Conservation (phyloP, 768 basidiomycete species). For the Podaxis sp. region DNA sequence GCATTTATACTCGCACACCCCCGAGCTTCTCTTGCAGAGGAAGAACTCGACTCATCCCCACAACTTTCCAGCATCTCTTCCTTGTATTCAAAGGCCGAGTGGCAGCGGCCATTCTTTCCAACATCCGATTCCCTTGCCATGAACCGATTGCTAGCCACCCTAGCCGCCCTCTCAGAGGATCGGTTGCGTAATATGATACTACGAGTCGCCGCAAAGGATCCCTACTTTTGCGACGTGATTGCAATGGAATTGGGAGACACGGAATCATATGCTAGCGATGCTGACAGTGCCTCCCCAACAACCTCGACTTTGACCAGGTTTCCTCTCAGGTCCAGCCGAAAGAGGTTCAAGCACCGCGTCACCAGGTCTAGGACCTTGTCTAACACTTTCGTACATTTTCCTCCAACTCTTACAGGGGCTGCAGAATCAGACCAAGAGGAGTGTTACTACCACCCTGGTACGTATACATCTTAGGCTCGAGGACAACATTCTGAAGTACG, state of each 20-base stretch:
- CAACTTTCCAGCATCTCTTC: conserved; percentile 23
- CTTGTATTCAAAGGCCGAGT: conserved; percentile 18
- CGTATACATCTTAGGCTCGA: conserved; percentile 5
- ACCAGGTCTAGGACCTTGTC: background rate
- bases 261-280: conserved; percentile 3
- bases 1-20: conserved; percentile 3
- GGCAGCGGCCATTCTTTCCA: conserved; percentile 13
- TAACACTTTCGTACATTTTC: conserved; percentile 3
- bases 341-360: conserved; percentile 10
- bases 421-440: conserved; percentile 7
- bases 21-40: conserved; percentile 8
- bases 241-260: conserved; percentile 28
- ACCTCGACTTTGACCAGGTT: conserved; percentile 13
- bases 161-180: conserved; percentile 31
- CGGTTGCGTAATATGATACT: conserved; percentile 35
- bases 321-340: conserved; percentile 13
- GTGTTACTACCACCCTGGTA: conserved; percentile 35
- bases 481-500: background rate
- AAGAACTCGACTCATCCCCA: conserved; percentile 20
- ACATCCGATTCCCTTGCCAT: conserved; percentile 10
- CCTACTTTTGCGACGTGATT: conserved; percentile 33
- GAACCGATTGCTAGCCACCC: conserved; percentile 26
- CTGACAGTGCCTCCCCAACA: conserved; percentile 13
- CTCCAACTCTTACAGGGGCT: background rate
- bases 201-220: conserved; percentile 30